Percentiles rank a stretch among this genome's conserved stretches.
Evolutionary conservation across 2,329 filamentous ascomycete genomes (phyloP).

Genomic region (Cryphonectria parasitica): DNA sequence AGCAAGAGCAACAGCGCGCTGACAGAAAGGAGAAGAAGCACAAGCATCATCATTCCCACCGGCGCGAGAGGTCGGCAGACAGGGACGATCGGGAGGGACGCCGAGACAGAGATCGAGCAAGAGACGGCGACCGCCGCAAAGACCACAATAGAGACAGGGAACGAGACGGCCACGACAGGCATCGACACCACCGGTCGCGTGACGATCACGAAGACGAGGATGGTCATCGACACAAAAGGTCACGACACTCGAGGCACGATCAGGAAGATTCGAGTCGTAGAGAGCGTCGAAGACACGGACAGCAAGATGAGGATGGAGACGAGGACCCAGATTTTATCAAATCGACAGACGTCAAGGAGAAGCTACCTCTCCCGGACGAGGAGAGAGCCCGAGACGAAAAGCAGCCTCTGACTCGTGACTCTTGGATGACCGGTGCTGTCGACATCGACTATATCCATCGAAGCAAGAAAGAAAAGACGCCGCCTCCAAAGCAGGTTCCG

Average conservation of each 20-base stretch:
- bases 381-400: conserved; percentile 35
- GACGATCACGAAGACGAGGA: conserved; percentile 48
- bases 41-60: conserved; percentile 36
- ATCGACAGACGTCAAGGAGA: conserved; percentile 52
- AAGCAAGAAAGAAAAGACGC: conserved; percentile 58
- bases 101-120: conserved; percentile 36
- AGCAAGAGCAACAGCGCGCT: conserved; percentile 35
- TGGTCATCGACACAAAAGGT: conserved; percentile 44
- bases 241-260: conserved; percentile 38
- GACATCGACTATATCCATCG: conserved; percentile 82
- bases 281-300: conserved; percentile 32
- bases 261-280: conserved; percentile 47
- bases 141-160: conserved; percentile 34
- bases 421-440: conserved; percentile 90
- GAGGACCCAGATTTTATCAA: conserved; percentile 46
- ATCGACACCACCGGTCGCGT: conserved; percentile 43
- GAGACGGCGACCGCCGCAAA: conserved; percentile 35
- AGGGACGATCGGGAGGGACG: conserved; percentile 34
- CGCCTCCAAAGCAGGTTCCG: conserved; percentile 59
- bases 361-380: conserved; percentile 53
- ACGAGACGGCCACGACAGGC: conserved; percentile 38
- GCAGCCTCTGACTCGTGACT: conserved; percentile 68
- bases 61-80: conserved; percentile 37
- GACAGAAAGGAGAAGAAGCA: conserved; percentile 37
- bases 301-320: conserved; percentile 35